Evolutionary conservation across 352 stramenopile species (phyloP).

Genomic region (Pythium scleroteichum): DNA sequence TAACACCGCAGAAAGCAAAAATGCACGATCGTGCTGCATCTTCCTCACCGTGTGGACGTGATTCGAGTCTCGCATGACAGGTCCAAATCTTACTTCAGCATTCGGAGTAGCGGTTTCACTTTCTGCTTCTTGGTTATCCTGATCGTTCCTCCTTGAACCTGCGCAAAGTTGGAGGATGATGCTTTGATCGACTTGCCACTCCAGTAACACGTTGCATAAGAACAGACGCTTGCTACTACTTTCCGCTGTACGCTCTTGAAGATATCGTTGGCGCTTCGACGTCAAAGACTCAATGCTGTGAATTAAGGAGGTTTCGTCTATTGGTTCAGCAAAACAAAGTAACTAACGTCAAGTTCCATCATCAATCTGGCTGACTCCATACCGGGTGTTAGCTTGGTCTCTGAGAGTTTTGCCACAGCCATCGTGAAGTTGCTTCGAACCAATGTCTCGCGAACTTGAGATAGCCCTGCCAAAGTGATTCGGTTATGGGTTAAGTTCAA

Average conservation of each 20-base stretch:
- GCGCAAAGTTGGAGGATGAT: constrained; percentile 32
- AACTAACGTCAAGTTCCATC: not conserved
- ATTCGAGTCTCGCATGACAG: not conserved
- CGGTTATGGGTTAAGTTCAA: constrained; percentile 50
- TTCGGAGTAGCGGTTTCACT: not conserved
- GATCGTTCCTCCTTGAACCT: not conserved
- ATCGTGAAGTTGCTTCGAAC: constrained; percentile 47
- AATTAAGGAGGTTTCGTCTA: not conserved
- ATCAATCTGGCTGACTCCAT: not conserved
- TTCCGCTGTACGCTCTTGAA: constrained; percentile 1
- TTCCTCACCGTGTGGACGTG: constrained; percentile 11
- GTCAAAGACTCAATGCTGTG: not conserved
- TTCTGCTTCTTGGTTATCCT: constrained; percentile 6
- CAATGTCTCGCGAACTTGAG: constrained; percentile 40
- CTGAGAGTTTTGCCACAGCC: constrained; percentile 37
- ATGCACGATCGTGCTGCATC: not conserved
- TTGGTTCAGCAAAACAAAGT: not conserved
- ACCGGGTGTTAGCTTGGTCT: constrained; percentile 27
- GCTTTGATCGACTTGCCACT: constrained; percentile 53
- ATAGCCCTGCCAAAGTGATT: constrained; percentile 34
- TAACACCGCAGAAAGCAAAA: not conserved
- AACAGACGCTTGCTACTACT: constrained; percentile 29
- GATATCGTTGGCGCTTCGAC: constrained; percentile 1
- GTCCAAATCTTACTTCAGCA: too few species aligned
- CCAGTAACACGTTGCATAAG: constrained; percentile 49